Evolutionary conservation across 2,329 filamentous ascomycete species (phyloP), one percentile per base, ranked within the genome.

Genomic region (Coniochaeta hoffmannii): DNA sequence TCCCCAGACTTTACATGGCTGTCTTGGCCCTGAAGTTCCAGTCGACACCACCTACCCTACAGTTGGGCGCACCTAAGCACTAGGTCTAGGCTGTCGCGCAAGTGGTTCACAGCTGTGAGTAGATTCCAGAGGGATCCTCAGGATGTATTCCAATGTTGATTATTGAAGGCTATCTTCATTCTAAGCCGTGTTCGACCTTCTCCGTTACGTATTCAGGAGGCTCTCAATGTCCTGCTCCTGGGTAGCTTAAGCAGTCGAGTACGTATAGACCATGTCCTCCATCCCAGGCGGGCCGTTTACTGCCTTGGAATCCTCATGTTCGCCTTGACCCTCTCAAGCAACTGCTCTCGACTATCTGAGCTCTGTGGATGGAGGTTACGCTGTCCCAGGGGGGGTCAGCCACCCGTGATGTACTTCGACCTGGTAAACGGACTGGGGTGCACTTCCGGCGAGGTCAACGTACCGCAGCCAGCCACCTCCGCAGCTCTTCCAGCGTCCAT

Each of bases 401-500:
- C 55, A 24, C 19, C n/a, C 31, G 52, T 53, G 60, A 50, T 34
- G 6, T 17, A 41, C 4, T 14, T 2, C 19, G 36, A 41, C 36
- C n/a, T n/a, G n/a, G n/a, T 22, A 22, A 10, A 19, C n/a, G 36
- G 17, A 22, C 17, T 41, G 17, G 50, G 15, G 50, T 50, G 26
- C 11, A 35, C 3, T n/a, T 46, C 24, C 41, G 26, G 4, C 15
- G 12, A 32, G 10, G 32, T 26, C 17, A 10, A 76, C 87, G 72
- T 80, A 96, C 93, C 64, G 81, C 82, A 49, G 83, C 83, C 53
- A 97, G 75, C 91, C 92, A 97, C 65, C 86, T 77, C 58, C 83
- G 79, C 70, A 96, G 76, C 65, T 97, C 90, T 50, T 90, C 86
- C 56, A 79, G 77, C 0, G 89, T 90, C 93, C 93, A 97, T 10